phyloP scores from a whole-genome alignment of 1,139 yeast species.

The Nakaseomyces glabratus region DNA sequence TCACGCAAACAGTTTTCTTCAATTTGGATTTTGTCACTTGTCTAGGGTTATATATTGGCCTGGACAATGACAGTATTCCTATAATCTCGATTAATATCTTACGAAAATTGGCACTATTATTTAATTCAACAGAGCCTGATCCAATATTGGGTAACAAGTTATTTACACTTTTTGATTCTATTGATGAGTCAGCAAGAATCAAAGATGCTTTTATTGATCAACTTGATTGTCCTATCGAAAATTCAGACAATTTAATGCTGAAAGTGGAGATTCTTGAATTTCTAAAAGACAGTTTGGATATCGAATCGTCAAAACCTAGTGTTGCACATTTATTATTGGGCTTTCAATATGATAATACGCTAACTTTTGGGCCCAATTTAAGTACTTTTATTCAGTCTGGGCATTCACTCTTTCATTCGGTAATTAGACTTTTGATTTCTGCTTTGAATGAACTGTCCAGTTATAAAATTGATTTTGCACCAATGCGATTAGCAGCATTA shows the following conservation, averaged over 20 bases:
- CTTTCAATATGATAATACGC: constrained; percentile 40
- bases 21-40: constrained; percentile 62
- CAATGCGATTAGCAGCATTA: constrained; percentile 49
- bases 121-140: constrained; percentile 29
- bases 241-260: constrained; percentile 34
- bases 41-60: constrained; percentile 59
- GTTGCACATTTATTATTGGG: constrained; percentile 75
- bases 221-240: constrained; percentile 41
- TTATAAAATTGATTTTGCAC: constrained; percentile 41
- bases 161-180: constrained; percentile 62
- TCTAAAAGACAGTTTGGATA: constrained; percentile 42
- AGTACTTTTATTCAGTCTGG: constrained; percentile 44
- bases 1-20: constrained; percentile 63
- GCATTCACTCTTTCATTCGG: constrained; percentile 46
- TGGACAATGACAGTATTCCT: constrained; percentile 43
- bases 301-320: constrained; percentile 36
- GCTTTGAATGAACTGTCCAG: constrained; percentile 39
- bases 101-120: constrained; percentile 36
- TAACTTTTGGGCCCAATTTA: constrained; percentile 37
- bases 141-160: constrained; percentile 47
- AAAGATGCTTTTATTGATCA: constrained; percentile 67
- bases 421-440: constrained; percentile 43
- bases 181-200: constrained; percentile 61
- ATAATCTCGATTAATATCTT: constrained; percentile 46
- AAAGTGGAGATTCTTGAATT: constrained; percentile 55